Evolutionary conservation across 768 basidiomycete genomes (phyloP), one percentile per base, ranked within the genome.

Genomic region (Xerocomus brunneocitrinus): DNA sequence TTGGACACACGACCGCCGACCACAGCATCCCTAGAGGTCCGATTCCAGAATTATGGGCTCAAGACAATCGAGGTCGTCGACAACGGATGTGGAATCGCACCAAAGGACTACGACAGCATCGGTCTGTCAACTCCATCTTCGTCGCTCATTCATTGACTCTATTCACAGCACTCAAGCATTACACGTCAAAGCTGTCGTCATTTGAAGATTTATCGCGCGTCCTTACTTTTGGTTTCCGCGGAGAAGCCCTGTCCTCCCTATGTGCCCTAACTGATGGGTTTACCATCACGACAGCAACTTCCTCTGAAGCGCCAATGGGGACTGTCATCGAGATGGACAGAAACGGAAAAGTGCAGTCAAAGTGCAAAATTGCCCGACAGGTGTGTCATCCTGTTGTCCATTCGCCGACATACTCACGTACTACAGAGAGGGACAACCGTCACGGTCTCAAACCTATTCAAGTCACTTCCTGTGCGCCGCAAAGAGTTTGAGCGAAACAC

Each of bases 231-330:
- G 95, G 95, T 0, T 98, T 98, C 65, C 81, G 97, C 35, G 97
- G 97, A 14, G 97, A 99, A 71, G 97, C 97, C 0, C 75, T 99
- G 0, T 92, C 93, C 7, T 94, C 95, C 3, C 77, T 99, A 0
- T 99, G 95, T 64, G 91, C 91, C 1, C 71, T 97, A 1, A 80
- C 84, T 47, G 85, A 89, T 50, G 52, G 52, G 7, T 35, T 53
- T n/a, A 53, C 46, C 4, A 40, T 47, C 39, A 47, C 46, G 8
- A 53, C 52, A 53, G 46, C 52, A 53, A 47, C 52, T 0, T 25
- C 46, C 52, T 35, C 46, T 16, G 83, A 83, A 3, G 79, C 86
- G 1, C 93, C 94, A 0, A 82, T 89, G 74, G 97, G 93, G 2
- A 82, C 84, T 5, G 71, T 80, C 22, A 74, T 99, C n/a, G 81